phyloP scores from a whole-genome alignment of 129 eudicot genomes.

The Lonicera japonica region DNA sequence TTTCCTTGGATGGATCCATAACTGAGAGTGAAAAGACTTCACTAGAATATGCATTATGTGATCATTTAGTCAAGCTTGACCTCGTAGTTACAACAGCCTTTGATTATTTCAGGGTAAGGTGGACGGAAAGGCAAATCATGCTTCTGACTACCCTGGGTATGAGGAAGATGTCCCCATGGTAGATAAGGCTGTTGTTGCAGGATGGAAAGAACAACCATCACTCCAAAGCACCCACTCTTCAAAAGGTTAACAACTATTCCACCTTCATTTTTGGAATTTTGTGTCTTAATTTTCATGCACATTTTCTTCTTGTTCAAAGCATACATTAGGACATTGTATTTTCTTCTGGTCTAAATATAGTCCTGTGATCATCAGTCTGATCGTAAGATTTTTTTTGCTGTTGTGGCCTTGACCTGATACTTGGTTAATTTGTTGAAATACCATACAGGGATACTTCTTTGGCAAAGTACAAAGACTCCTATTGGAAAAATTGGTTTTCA shows the following conservation, averaged over 20 bases:
- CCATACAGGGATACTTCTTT: constrained; percentile 2
- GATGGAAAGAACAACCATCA: constrained; percentile 14
- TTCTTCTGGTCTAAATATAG: too few species aligned
- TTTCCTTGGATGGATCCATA: too few species aligned
- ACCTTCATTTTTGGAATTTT: too few species aligned
- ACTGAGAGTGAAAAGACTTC: background rate
- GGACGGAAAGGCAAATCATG: background rate
- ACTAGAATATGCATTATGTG: background rate
- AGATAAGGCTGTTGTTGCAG: constrained; percentile 28
- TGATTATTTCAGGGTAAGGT: constrained; percentile 9
- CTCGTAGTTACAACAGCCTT: constrained; percentile 3
- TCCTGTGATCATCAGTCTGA: too few species aligned
- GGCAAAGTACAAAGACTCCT: background rate
- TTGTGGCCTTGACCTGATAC: too few species aligned
- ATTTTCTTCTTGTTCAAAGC: background rate
- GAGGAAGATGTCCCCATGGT: constrained; percentile 27
- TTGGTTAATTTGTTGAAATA: too few species aligned
- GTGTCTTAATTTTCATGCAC: background rate
- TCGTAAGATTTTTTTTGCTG: too few species aligned
- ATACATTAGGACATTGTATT: too few species aligned
- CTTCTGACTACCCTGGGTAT: constrained; percentile 2
- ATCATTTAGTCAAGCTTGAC: background rate
- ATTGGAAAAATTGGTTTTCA: background rate
- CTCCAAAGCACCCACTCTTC: constrained; percentile 11
- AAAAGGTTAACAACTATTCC: constrained; percentile 14